phyloP scores from a whole-genome alignment of 129 eudicot genomes.

The Flaveria brownii region DNA sequence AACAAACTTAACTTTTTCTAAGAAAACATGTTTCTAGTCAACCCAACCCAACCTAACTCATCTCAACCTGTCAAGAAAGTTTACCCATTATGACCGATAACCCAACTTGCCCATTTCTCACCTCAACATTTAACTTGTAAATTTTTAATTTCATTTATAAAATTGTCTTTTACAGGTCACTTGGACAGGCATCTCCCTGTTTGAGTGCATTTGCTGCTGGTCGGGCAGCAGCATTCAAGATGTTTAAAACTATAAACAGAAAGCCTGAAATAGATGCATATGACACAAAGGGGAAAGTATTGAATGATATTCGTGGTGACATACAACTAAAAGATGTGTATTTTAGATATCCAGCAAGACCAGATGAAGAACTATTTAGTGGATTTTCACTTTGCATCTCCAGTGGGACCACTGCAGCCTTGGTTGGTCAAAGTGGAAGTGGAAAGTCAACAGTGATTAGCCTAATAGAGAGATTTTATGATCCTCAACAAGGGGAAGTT shows the following conservation, averaged over 20 bases:
- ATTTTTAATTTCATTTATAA: not conserved
- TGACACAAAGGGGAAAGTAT: constrained; percentile 54
- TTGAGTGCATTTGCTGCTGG: constrained; percentile 85
- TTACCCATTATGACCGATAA: too few relatives aligned
- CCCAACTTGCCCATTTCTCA: not conserved
- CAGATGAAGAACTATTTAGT: constrained; percentile 66
- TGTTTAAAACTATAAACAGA: constrained; percentile 78
- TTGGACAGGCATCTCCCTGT: constrained; percentile 83
- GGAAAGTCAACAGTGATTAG: constrained; percentile 82
- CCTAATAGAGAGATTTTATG: constrained; percentile 78
- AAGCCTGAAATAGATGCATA: constrained; percentile 71
- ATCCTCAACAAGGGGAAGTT: constrained; percentile 74
- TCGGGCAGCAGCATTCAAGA: constrained; percentile 78
- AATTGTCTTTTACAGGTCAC: constrained; percentile 48
- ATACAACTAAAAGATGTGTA: constrained; percentile 54
- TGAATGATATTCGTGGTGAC: constrained; percentile 61
- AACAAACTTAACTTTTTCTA: too few relatives aligned
- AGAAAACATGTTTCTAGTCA: too few relatives aligned
- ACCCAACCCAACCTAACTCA: too few relatives aligned
- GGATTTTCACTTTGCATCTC: constrained; percentile 67
- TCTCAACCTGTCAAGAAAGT: too few relatives aligned
- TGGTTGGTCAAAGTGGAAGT: constrained; percentile 89
- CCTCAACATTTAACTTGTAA: not conserved
- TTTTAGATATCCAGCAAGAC: constrained; percentile 72
- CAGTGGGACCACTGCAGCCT: constrained; percentile 74